Evolutionary conservation across 2,329 filamentous ascomycete genomes (phyloP), one percentile per base, ranked within the genome.

Genomic region (Ciborinia camelliae): DNA sequence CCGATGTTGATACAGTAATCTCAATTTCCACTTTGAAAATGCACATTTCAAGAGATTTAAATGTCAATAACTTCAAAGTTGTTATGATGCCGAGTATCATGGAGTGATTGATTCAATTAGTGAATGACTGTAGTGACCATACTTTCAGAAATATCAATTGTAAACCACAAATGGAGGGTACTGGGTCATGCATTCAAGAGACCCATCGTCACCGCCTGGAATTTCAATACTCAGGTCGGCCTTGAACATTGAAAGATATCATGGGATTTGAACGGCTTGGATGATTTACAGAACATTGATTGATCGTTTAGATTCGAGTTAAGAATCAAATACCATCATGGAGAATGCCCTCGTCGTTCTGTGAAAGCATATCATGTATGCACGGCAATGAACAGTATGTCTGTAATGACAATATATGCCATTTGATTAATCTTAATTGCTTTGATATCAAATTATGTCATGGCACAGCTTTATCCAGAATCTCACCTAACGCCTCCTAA

Each of bases 391-490:
- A 39, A 41, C 9, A n/a, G n/a, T n/a, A n/a, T n/a, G n/a, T n/a
- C n/a, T n/a, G n/a, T 54, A 37, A 39, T 20, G 52, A 28, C 7
- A 23, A 37, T 47, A n/a, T 23, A 47, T 54, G 48, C 37, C 41
- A 43, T 26, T 26, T 20, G 35, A 58, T 35, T 45, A 6, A 26
- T 47, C 54, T 45, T 43, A 26, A 23, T 58, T 58, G 41, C 54
- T 58, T n/a, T 32, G 20, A 35, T 58, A 45, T 58, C 28, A 47
- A 26, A 58, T 59, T 47, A 47, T 59, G 55, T 35, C 55, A 59
- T 55, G 18, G 50, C 48, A 51, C 28, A 59, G n/a, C 53, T 23
- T 51, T 28, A 51, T 51, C 26, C 43, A 50, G 12, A 45, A 51
- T n/a, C 32, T 37, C 30, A 58, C 39, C 35, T 37, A n/a, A 50